Base-by-base conservation (phyloP, 2,329 filamentous ascomycete species). In the Dissoconium aciculare region DNA sequence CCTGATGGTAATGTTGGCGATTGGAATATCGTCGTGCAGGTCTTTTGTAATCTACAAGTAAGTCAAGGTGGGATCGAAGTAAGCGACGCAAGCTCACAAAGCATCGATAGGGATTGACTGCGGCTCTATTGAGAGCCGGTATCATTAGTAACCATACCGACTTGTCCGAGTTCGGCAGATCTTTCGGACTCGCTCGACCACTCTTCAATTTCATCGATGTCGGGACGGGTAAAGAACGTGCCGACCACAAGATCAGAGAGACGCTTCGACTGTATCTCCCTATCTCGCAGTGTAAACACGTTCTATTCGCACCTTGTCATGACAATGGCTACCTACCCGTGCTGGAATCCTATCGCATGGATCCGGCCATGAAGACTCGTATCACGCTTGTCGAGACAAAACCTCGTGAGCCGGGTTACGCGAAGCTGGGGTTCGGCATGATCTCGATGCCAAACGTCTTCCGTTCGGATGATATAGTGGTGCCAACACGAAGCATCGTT, bases 151-250 rank as follows among this genome's bases (percentile, higher is more conserved):
- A 47, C 27, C 49, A 53, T 4, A 44, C 46, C 16, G 58, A 63
- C 26, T 44, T 64, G 14, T 48, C 54, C 11, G 44, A 44, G 4
- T 65, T 65, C 40, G 55, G 54, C 5, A 55, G 60, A 28, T 47
- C 51, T 17, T 65, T 63, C 43, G 58, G 49, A 31, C 49, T 56
- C 29, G 56, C 59, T 27, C 57, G 62, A 34, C 50, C 57, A 13
- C 47, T 63, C 4, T 62, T 62, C 54, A 58, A 49, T 51, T 57
- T 62, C 49, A 52, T 63, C 32, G 60, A 64, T 39, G 60, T 63
- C 17, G 60, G 60, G 12, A 49, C 49, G 32, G 59, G 58, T 15
- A 63, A 63, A 33, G 61, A 63, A 38, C 48, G 55, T 27, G 60
- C 60, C 26, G 60, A 63, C 37, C 55, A 62, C 44, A 63, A 62